phyloP scores from a whole-genome alignment of 148 eudicot species.

The Rhododendron vialii region DNA sequence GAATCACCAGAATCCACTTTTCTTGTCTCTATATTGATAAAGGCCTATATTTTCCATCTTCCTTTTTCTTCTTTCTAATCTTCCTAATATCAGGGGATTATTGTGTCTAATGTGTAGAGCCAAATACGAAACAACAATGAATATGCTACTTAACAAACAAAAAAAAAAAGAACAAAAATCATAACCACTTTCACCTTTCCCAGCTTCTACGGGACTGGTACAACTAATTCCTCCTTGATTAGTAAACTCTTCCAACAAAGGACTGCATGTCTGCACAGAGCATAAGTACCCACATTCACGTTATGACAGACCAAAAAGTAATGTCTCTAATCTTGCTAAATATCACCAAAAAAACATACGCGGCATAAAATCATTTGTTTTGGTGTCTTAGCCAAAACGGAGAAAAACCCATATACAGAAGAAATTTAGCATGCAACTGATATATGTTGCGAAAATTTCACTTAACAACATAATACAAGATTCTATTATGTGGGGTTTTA shows the following conservation, averaged over 20 bases:
- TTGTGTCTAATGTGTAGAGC: not conserved
- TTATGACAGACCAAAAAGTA: not conserved
- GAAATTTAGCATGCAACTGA: conserved; percentile 1
- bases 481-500: not conserved
- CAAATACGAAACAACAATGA: not conserved
- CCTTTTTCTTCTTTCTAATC: not conserved
- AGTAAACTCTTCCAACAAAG: conserved; percentile 44
- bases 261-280: conserved; percentile 33
- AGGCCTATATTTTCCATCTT: not conserved
- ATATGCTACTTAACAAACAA: too few relatives aligned
- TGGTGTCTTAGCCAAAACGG: not conserved
- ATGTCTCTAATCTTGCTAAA: not conserved
- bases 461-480: not conserved
- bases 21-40: not conserved
- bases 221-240: conserved; percentile 62
- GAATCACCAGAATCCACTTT: not conserved
- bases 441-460: not conserved
- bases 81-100: not conserved
- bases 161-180: not conserved
- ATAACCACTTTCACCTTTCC: conserved; percentile 42
- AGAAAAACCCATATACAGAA: not conserved
- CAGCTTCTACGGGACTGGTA: conserved; percentile 45
- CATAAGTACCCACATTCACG: not conserved
- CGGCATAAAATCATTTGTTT: not conserved
- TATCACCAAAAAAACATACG: not conserved